A percentile compares a stretch with the other conserved stretches of the same genome.
Conservation (phyloP, 768 basidiomycete genomes). For the Tephrocybe sp. region DNA sequence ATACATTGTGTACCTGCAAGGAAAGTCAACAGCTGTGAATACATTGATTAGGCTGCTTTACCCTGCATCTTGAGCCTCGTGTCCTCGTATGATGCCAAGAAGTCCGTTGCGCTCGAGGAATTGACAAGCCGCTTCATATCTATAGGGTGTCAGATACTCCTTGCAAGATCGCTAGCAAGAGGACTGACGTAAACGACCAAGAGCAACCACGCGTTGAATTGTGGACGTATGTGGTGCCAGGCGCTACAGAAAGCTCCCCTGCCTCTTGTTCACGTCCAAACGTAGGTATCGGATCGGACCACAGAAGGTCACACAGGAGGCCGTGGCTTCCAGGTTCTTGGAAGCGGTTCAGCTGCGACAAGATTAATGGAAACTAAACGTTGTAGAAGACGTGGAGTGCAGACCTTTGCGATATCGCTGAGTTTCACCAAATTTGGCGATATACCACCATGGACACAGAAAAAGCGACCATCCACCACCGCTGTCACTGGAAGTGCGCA, state of each 20-base stretch:
- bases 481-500: slow-evolving; percentile 88
- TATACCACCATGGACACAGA: slow-evolving; percentile 96
- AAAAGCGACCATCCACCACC: slow-evolving; percentile 91
- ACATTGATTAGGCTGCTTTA: slow-evolving; percentile 32
- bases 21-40: neutral
- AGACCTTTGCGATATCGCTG: slow-evolving; percentile 67
- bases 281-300: slow-evolving; percentile 91
- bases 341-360: slow-evolving; percentile 80
- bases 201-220: slow-evolving; percentile 91
- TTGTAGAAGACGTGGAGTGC: slow-evolving; percentile 22
- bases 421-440: slow-evolving; percentile 83
- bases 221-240: slow-evolving; percentile 66
- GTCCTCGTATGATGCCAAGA: slow-evolving; percentile 92
- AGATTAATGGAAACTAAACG: slow-evolving; percentile 2
- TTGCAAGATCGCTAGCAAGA: slow-evolving; percentile 27
- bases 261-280: slow-evolving; percentile 81
- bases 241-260: slow-evolving; percentile 50
- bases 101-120: slow-evolving; percentile 92
- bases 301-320: slow-evolving; percentile 90
- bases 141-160: slow-evolving; percentile 18
- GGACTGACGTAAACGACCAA: slow-evolving; percentile 84
- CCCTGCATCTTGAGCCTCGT: slow-evolving; percentile 97
- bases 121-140: slow-evolving; percentile 85
- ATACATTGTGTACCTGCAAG: slow-evolving; percentile 83
- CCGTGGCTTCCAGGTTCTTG: slow-evolving; percentile 92